Evolutionary conservation across 192 early-diverging fungal genomes (phyloP), one percentile per base, ranked within the genome.

Genomic region (Backusella liffmaniae): DNA sequence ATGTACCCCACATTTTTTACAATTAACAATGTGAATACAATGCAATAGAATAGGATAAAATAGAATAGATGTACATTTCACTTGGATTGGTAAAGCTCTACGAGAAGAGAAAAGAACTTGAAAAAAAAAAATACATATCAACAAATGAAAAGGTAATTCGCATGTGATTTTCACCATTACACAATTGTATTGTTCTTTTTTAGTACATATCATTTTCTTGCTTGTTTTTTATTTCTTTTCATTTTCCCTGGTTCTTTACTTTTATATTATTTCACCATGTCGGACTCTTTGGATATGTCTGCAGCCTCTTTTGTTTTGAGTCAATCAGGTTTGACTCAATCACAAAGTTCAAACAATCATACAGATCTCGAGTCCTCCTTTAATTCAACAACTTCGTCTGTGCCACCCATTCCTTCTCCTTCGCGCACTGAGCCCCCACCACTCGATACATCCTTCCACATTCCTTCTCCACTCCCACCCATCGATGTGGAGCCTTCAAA

Each of bases 281-380:
- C 56, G 36, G 70, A 72, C 18, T 66, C 76, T 21, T 53, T 78
- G 29, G 72, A 78, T 66, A 78, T 78, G 77, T 78, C 77, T 18
- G 73, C 77, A 0, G 77, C 77, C 2, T 78, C 77, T 4, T 35
- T 76, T 34, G 32, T 76, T 10, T 56, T 72, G 70, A 36, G 56
- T 62, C 26, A 42, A 41, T 59, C 56, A 23, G 67, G 13, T 5
- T 12, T 30, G 66, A 76, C 30, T 53, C 66, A n/a, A 37, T n/a
- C 67, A 73, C 10, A 44, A 76, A 76, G 42, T 30, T 26, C 23
- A 29, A 44, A 69, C n/a, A 76, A 13, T 32, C 21, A 49, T 29
- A 71, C 41, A 49, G 70, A 30, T 44, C 39, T 30, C 23, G 16
- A 66, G 21, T 51, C 32, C 23, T 30, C 49, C 3, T 15, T 69